Conservation (phyloP, 352 stramenopile genomes). For the Albugo laibachii region DNA sequence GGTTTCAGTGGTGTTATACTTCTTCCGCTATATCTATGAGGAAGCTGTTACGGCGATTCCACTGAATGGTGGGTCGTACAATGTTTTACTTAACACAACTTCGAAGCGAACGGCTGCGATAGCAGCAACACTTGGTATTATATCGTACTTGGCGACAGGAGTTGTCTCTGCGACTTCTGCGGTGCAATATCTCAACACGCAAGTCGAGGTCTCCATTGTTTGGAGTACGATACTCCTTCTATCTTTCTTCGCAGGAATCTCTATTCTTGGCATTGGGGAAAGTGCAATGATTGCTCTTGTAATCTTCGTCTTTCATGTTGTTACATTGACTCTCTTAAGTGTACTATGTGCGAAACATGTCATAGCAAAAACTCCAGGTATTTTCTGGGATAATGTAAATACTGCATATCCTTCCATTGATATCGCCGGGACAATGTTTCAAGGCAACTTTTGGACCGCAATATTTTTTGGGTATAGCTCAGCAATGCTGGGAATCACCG, state of each 20-base stretch:
- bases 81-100: constrained; percentile 83
- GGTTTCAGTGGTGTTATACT: constrained; percentile 47
- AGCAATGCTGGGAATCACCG: constrained; percentile 81
- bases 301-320: constrained; percentile 74
- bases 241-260: constrained; percentile 68
- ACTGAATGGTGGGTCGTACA: constrained; percentile 84
- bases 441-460: constrained; percentile 26
- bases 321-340: constrained; percentile 52
- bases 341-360: constrained; percentile 26
- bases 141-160: constrained; percentile 82
- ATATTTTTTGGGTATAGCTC: constrained; percentile 65
- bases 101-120: constrained; percentile 78
- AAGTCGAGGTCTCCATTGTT: constrained; percentile 21
- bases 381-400: constrained; percentile 43
- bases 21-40: constrained; percentile 77
- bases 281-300: constrained; percentile 57
- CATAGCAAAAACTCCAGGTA: constrained; percentile 17
- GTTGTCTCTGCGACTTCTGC: constrained; percentile 44
- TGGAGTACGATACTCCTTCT: constrained; percentile 30
- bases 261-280: constrained; percentile 73
- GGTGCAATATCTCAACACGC: constrained; percentile 35
- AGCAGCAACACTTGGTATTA: constrained; percentile 75
- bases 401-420: constrained; percentile 39
- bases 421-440: constrained; percentile 15
- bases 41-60: constrained; percentile 81